Percentiles rank a stretch among this genome's conserved stretches.
Evolutionary conservation across 139 green algal species (phyloP).

Genomic region (Pedinophyceae sp.): DNA sequence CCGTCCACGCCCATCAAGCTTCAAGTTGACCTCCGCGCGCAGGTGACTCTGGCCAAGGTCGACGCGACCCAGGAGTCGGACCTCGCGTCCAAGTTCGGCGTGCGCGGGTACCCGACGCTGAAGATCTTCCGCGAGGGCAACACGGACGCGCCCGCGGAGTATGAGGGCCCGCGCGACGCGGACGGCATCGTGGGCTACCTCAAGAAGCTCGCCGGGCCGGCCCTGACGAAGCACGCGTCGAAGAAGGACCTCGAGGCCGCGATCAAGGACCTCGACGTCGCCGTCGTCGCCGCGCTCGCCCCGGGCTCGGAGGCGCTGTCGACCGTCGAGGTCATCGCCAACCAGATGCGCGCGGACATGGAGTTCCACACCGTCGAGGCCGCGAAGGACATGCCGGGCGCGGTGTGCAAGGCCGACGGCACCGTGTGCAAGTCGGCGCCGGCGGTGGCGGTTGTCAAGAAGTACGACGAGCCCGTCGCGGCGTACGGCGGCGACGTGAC

Average conservation of each 20-base stretch:
- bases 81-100: constrained; percentile 21
- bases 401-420: constrained; percentile 7
- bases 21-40: neutral
- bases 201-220: constrained; percentile 12
- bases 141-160: constrained; percentile 13
- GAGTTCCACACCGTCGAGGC: constrained; percentile 1
- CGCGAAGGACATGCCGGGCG: constrained; percentile 12
- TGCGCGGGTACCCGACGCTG: constrained; percentile 33
- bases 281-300: neutral
- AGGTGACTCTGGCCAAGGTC: constrained; percentile 18
- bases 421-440: constrained; percentile 13
- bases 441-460: constrained; percentile 19
- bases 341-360: constrained; percentile 8
- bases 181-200: constrained; percentile 31
- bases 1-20: no score
- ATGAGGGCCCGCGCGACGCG: constrained; percentile 27
- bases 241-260: neutral
- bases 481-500: constrained; percentile 22
- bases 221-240: neutral
- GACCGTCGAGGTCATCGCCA: constrained; percentile 11
- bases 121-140: constrained; percentile 30
- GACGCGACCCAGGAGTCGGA: constrained; percentile 25
- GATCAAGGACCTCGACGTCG: neutral
- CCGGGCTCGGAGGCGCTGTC: neutral
- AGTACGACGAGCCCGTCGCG: constrained; percentile 8